Conservation (phyloP, 352 stramenopile species). For the Phytophthora meadii region DNA sequence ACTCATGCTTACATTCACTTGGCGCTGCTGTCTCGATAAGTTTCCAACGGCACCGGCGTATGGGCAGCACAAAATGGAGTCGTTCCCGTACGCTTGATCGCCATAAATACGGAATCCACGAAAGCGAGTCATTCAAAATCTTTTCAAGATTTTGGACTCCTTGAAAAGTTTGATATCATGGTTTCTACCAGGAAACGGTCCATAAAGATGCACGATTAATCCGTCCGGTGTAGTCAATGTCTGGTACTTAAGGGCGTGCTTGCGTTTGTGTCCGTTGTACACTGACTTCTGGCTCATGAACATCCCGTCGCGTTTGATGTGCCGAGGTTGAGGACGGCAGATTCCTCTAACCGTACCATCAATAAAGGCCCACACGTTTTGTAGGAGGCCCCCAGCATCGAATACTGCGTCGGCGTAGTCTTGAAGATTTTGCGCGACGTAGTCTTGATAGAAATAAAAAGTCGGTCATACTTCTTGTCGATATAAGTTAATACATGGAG, state of each 20-base stretch:
- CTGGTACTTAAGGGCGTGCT: slow-evolving; percentile 21
- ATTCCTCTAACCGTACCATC: slow-evolving; percentile 27
- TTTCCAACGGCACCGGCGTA: too few relatives aligned
- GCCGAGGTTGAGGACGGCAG: background rate
- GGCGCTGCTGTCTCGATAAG: too few relatives aligned
- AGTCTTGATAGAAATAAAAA: slow-evolving; percentile 13
- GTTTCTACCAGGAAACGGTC: background rate
- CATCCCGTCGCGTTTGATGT: slow-evolving; percentile 4
- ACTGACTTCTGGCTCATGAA: slow-evolving; percentile 18
- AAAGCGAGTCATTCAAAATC: slow-evolving; percentile 1
- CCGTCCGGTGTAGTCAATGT: slow-evolving; percentile 23
- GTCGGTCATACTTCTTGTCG: background rate
- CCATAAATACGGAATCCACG: background rate
- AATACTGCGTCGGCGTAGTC: slow-evolving; percentile 20
- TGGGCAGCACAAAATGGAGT: background rate
- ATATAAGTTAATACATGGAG: slow-evolving; percentile 6
- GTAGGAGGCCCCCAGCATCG: background rate
- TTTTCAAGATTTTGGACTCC: background rate
- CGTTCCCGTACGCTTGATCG: background rate
- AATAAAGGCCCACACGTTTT: slow-evolving; percentile 18
- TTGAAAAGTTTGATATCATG: slow-evolving; percentile 1
- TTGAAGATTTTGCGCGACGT: slow-evolving; percentile 7
- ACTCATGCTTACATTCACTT: too few relatives aligned
- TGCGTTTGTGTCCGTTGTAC: slow-evolving; percentile 33
- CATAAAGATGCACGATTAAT: slow-evolving; percentile 13